These are phyloP conservation scores for Kluyveromyces nonfermentans DNA, from an alignment of 805 yeast genomes.

Conservation along the genomic window DNA sequence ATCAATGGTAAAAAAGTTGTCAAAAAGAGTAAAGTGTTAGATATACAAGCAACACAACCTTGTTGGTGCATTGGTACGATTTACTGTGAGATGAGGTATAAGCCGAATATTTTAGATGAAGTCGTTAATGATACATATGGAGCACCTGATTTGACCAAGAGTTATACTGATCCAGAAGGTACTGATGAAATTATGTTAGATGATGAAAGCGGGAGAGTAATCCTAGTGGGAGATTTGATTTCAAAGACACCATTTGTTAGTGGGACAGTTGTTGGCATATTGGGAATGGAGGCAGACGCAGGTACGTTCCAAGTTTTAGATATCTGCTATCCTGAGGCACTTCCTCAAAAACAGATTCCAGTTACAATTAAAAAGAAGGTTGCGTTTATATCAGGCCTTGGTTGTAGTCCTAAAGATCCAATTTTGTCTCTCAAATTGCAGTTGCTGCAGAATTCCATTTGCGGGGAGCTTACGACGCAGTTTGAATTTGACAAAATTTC, in stretches of 20 bases:
- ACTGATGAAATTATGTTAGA: conserved; percentile 65
- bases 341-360: conserved; percentile 42
- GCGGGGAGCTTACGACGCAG: conserved; percentile 53
- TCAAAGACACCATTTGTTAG: conserved; percentile 59
- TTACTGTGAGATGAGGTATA: conserved; percentile 72
- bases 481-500: conserved; percentile 31
- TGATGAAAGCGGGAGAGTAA: conserved; percentile 86
- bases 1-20: conserved; percentile 31
- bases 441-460: conserved; percentile 55
- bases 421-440: conserved; percentile 38
- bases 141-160: conserved; percentile 32
- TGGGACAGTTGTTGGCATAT: conserved; percentile 76
- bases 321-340: conserved; percentile 56
- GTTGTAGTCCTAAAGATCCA: conserved; percentile 38
- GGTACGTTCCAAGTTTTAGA: conserved; percentile 84
- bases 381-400: conserved; percentile 72
- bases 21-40: conserved; percentile 35
- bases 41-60: conserved; percentile 36
- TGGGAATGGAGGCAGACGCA: conserved; percentile 77
- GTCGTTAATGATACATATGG: conserved; percentile 47
- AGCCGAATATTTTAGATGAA: conserved; percentile 78
- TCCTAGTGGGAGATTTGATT: conserved; percentile 54
- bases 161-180: conserved; percentile 45
- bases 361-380: conserved; percentile 32
- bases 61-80: conserved; percentile 84